Percentiles rank a stretch among this genome's conserved stretches.
Evolutionary conservation across 257 asterid species (phyloP).

Genomic region (Leonotis leonurus): DNA sequence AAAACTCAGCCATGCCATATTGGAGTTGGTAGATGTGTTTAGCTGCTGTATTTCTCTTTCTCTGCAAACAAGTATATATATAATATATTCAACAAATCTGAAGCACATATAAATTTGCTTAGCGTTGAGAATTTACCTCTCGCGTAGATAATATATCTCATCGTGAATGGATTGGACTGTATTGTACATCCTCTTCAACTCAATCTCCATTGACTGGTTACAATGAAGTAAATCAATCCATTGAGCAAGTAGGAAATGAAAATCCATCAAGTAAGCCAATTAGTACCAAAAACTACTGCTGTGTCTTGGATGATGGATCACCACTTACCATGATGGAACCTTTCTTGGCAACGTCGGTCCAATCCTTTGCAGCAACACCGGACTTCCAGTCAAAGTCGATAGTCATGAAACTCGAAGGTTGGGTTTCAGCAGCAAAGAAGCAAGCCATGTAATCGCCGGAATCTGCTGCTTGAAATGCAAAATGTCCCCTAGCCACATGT

Average conservation of each 20-base stretch:
- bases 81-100: not conserved
- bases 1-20: constrained; percentile 65
- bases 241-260: not conserved
- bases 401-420: constrained; percentile 47
- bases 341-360: constrained; percentile 76
- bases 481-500: constrained; percentile 57
- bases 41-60: constrained; percentile 78
- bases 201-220: constrained; percentile 65
- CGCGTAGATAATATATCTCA: constrained; percentile 80
- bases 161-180: constrained; percentile 67
- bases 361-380: constrained; percentile 84
- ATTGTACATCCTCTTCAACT: constrained; percentile 67
- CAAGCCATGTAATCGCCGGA: constrained; percentile 87
- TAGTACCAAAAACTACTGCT: not conserved
- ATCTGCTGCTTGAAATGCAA: constrained; percentile 67
- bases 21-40: constrained; percentile 60
- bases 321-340: constrained; percentile 65
- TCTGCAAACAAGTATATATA: constrained; percentile 26
- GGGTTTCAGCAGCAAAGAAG: constrained; percentile 57
- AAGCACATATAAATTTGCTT: not conserved
- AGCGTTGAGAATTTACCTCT: constrained; percentile 33
- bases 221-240: not conserved
- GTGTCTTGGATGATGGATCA: too few species aligned
- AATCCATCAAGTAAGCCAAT: not conserved
- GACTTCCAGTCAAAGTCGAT: constrained; percentile 85